A percentile compares a stretch with the other conserved stretches of the same genome.
Evolutionary conservation across 768 basidiomycete genomes (phyloP).

Genomic region (Tricholoma terreum): DNA sequence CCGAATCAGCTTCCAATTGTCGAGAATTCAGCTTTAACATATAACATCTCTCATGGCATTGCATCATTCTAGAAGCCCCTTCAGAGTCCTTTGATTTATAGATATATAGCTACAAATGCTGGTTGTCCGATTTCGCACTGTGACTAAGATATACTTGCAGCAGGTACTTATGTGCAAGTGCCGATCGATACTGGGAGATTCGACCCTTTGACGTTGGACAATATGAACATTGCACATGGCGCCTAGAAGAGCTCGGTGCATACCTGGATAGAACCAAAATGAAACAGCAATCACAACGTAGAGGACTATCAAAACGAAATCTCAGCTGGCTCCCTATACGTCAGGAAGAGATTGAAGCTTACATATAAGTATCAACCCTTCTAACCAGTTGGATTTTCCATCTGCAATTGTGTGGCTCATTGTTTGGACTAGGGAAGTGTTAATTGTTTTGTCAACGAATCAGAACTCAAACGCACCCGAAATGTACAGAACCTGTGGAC

Average conservation of each 20-base stretch:
- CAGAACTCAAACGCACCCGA: slow-evolving; percentile 29
- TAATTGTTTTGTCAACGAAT: neutral
- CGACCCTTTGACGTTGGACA: slow-evolving; percentile 9
- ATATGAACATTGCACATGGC: neutral
- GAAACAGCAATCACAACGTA: slow-evolving; percentile 71
- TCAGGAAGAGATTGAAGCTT: neutral
- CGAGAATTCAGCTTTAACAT: slow-evolving; percentile 32
- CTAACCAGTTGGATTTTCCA: slow-evolving; percentile 82
- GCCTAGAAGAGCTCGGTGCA: neutral
- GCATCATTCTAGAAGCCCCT: slow-evolving; percentile 29
- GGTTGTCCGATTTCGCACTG: neutral
- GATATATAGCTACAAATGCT: neutral
- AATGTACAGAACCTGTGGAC: slow-evolving; percentile 38
- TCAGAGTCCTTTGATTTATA: neutral
- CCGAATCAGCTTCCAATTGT: slow-evolving; percentile 34
- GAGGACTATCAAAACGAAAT: slow-evolving; percentile 39
- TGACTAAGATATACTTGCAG: neutral
- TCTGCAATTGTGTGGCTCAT: slow-evolving; percentile 82
- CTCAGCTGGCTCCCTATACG: neutral
- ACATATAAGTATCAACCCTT: slow-evolving; percentile 45
- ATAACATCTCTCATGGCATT: slow-evolving; percentile 37
- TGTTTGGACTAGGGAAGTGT: slow-evolving; percentile 58
- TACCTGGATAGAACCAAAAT: slow-evolving; percentile 69
- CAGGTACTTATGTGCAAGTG: slow-evolving; percentile 4
- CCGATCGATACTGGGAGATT: slow-evolving; percentile 14